Percentiles rank a stretch among this genome's conserved stretches.
Evolutionary conservation across 192 early-diverging fungal genomes (phyloP).

Genomic region (Coemansia sp.): DNA sequence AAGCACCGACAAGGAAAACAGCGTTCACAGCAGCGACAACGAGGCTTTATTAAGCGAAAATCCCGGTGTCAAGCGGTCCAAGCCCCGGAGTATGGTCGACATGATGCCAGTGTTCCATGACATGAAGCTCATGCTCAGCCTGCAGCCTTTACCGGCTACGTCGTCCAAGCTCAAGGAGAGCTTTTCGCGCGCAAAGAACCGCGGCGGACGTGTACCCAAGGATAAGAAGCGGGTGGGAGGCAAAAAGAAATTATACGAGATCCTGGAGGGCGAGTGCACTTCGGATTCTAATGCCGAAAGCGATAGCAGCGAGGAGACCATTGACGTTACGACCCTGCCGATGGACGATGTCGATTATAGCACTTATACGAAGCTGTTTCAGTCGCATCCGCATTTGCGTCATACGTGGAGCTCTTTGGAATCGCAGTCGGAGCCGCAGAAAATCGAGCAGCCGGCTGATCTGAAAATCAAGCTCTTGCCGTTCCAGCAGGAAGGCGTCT

Average conservation of each 20-base stretch:
- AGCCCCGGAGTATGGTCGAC: slow-evolving; percentile 12
- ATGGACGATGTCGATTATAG: slow-evolving; percentile 43
- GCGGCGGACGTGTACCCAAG: slow-evolving; percentile 13
- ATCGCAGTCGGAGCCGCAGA: slow-evolving; percentile 2
- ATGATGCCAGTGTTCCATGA: slow-evolving; percentile 45
- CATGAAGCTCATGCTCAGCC: slow-evolving; percentile 28
- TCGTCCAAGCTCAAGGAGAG: neutral
- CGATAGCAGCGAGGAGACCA: slow-evolving; percentile 9
- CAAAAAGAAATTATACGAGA: slow-evolving; percentile 17
- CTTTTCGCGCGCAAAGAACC: neutral
- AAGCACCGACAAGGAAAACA: neutral
- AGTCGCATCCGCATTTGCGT: slow-evolving; percentile 40
- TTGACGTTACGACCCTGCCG: slow-evolving; percentile 13
- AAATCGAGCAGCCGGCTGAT: slow-evolving; percentile 64
- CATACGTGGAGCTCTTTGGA: slow-evolving; percentile 38
- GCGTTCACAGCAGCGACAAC: neutral
- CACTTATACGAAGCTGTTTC: slow-evolving; percentile 27
- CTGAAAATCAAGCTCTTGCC: slow-evolving; percentile 79
- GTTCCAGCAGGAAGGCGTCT: slow-evolving; percentile 85
- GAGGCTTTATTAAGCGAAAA: neutral
- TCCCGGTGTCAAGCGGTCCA: neutral
- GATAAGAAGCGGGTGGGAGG: neutral
- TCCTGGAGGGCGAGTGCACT: slow-evolving; percentile 28
- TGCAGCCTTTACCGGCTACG: neutral
- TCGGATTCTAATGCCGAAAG: slow-evolving; percentile 13